phyloP scores from a whole-genome alignment of 495 filamentous ascomycete species.

The Apodospora peruviana region DNA sequence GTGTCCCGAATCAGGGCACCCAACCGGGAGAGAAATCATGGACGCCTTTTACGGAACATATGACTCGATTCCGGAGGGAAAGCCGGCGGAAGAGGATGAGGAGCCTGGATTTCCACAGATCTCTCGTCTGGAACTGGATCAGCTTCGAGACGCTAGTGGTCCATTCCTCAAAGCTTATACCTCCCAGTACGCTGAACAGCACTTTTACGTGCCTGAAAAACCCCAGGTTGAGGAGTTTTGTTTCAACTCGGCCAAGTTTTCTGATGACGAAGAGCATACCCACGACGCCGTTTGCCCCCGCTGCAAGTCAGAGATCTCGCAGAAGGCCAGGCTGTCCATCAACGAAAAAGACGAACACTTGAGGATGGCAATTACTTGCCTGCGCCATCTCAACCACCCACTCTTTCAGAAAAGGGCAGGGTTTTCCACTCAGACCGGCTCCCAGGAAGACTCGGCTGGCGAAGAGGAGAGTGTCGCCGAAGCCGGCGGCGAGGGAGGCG shows the following conservation, averaged over 20 bases:
- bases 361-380: constrained; percentile 14
- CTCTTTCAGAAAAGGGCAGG: constrained; percentile 16
- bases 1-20: background rate
- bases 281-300: constrained; percentile 10
- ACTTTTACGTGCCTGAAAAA: constrained; percentile 5
- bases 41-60: constrained; percentile 19
- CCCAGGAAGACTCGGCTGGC: background rate
- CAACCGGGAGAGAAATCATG: constrained; percentile 16
- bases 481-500: background rate
- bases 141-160: constrained; percentile 12
- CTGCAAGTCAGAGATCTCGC: constrained; percentile 5
- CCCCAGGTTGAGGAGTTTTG: constrained; percentile 12
- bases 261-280: background rate
- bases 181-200: background rate
- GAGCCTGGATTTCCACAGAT: constrained; percentile 6
- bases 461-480: background rate
- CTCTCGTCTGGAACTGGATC: constrained; percentile 13
- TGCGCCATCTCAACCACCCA: constrained; percentile 21
- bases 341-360: constrained; percentile 14
- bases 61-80: background rate
- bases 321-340: constrained; percentile 7
- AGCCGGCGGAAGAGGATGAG: background rate
- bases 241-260: constrained; percentile 1
- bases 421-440: background rate
- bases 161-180: constrained; percentile 8